Base-by-base conservation (phyloP, 2,329 filamentous ascomycete genomes). In the Rhynchosporium agropyri region DNA sequence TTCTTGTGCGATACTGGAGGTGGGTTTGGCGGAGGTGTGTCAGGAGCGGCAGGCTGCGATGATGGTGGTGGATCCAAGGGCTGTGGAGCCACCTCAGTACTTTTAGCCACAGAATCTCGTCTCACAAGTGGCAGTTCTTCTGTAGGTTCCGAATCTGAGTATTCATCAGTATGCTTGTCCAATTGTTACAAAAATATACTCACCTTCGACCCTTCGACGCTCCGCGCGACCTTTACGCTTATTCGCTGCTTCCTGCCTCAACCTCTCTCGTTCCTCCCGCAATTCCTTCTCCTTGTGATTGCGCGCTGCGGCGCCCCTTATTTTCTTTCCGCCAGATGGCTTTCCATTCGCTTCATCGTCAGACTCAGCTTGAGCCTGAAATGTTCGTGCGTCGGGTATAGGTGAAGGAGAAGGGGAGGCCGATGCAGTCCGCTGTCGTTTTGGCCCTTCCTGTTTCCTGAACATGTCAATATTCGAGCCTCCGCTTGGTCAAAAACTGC, bases 211-310 rank as follows among this genome's bases (percentile, higher is more conserved):
- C 75, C 91, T 88, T 70, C 92, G 85, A 66, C 91, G 84, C 69
- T 95, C 92, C 48, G 90, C 88, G 61, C 92, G 85, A 57, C 89
- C 90, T 80, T 94, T 95, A 65, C 92, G 84, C 75, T 93, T 90
- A 69, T 83, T 91, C 29, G 88, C 87, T 40, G 89, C 87, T 73
- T 97, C 93, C 36, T 84, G 83, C 61, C 88, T 84, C 69, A 89
- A 87, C 53, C 84, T 81, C 70, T 96, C 92, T 59, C 86, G 85
- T 67, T 96, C 91, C 70, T 91, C 89, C 64, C 85, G 84, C 65
- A 89, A 84, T 48, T 85, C 82, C 67, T 83, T 86, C 66, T 89
- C 85, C 48, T 83, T 83, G 65, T 87, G 84, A 62, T 79, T 83
- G 58, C 88, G 84, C 51, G 79, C 79, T 54, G 79, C 77, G 31